phyloP scores from a whole-genome alignment of 1,284 basidiomycete genomes.

The Tylopilus sp. region DNA sequence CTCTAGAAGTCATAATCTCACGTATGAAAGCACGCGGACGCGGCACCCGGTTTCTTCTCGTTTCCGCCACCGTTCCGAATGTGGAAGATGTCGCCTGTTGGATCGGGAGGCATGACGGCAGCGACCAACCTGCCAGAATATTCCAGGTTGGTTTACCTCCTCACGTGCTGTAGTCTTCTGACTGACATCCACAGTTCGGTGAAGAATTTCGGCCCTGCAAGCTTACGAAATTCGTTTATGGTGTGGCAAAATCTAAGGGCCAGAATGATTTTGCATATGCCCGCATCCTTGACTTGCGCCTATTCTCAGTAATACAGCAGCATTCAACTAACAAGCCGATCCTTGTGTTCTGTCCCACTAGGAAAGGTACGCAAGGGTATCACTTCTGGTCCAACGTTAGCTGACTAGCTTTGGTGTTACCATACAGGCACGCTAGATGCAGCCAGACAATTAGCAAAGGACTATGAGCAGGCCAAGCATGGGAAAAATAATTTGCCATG shows the following conservation, averaged over 20 bases:
- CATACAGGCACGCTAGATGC: conserved; percentile 56
- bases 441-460: conserved; percentile 71
- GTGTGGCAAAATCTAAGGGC: conserved; percentile 52
- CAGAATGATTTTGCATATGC: conserved; percentile 82
- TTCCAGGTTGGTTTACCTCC: conserved; percentile 54
- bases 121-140: conserved; percentile 54
- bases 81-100: conserved; percentile 86
- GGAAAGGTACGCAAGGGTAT: conserved; percentile 56
- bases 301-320: conserved; percentile 67
- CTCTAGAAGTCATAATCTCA: conserved; percentile 88
- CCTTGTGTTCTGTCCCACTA: conserved; percentile 81
- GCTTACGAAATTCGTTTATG: conserved; percentile 68
- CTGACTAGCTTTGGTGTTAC: background rate
- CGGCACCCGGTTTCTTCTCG: conserved; percentile 76
- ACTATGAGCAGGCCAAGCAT: conserved; percentile 57
- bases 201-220: conserved; percentile 88
- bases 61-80: conserved; percentile 95
- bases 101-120: conserved; percentile 56
- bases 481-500: conserved; percentile 59
- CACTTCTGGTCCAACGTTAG: background rate
- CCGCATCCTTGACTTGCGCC: conserved; percentile 67
- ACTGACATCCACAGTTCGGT: conserved; percentile 62
- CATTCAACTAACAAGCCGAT: conserved; percentile 77
- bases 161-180: background rate
- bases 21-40: conserved; percentile 83